A percentile compares a stretch with the other conserved stretches of the same genome.
phyloP scores from a whole-genome alignment of 202 grass and related monocot genomes.

The Thinopyrum obtusiflorum region DNA sequence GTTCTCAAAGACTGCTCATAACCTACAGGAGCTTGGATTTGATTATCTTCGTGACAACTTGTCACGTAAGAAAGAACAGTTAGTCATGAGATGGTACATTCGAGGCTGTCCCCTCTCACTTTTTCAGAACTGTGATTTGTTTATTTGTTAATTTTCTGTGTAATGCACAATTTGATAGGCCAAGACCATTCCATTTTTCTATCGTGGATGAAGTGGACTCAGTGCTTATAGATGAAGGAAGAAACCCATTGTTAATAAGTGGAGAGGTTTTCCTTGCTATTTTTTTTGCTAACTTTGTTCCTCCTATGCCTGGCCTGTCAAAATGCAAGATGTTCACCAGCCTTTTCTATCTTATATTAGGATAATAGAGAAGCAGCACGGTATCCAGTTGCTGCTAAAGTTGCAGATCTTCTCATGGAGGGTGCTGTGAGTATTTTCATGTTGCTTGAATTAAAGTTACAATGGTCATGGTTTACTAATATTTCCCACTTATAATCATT shows the following conservation, averaged over 20 bases:
- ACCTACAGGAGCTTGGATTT: conserved; percentile 87
- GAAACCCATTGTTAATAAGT: conserved; percentile 93
- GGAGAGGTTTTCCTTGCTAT: conserved; percentile 64
- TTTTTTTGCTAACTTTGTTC: conserved; percentile 23
- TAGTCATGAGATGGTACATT: conserved; percentile 97
- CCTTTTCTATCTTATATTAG: conserved; percentile 43
- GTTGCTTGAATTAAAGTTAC: conserved; percentile 20
- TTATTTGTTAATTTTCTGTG: conserved; percentile 15
- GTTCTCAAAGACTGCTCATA: conserved; percentile 26
- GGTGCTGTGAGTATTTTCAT: conserved; percentile 67
- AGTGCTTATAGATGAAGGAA: conserved; percentile 94
- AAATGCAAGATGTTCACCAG: conserved; percentile 24
- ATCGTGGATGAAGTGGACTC: conserved; percentile 99
- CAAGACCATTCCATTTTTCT: conserved; percentile 86
- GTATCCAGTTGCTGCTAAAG: conserved; percentile 90
- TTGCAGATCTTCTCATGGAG: conserved; percentile 77
- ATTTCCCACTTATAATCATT: conserved; percentile 15
- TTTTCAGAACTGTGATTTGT: conserved; percentile 12
- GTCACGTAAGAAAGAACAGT: conserved; percentile 63
- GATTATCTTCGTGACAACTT: conserved; percentile 94
- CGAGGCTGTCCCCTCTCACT: conserved; percentile 20
- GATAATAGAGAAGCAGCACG: conserved; percentile 77
- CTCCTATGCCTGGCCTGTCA: not conserved
- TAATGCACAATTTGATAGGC: conserved; percentile 52
- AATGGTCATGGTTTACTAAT: not conserved